A percentile compares a stretch with the other conserved stretches of the same genome.
Conservation (phyloP, 2,329 filamentous ascomycete genomes). For the Didymellaceae sp. region DNA sequence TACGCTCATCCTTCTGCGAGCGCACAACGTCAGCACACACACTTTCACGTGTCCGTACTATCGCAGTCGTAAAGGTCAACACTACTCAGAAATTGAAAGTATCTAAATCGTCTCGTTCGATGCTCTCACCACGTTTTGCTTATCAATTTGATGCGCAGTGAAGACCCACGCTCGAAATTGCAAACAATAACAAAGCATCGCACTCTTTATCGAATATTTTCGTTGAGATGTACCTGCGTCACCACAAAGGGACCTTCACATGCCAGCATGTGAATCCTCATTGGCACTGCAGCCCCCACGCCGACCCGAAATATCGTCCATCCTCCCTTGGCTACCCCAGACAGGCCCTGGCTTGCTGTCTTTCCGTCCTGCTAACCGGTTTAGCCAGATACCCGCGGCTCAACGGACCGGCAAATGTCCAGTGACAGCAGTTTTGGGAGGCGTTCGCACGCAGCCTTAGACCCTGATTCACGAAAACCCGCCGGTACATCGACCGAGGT, state of each 20-base stretch:
- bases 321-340: constrained; percentile 17
- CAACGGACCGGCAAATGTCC: constrained; percentile 19
- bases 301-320: constrained; percentile 6
- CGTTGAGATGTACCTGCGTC: constrained; percentile 20
- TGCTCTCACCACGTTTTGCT: background rate
- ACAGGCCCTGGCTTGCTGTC: background rate
- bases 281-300: constrained; percentile 1
- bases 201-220: background rate
- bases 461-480: constrained; percentile 20
- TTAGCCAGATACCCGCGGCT: constrained; percentile 17
- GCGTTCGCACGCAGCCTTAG: constrained; percentile 6
- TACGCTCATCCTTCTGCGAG: background rate
- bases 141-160: background rate
- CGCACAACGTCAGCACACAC: too few relatives aligned
- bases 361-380: constrained; percentile 7
- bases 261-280: constrained; percentile 17
- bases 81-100: too few relatives aligned
- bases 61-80: too few relatives aligned
- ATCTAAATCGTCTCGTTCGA: too few relatives aligned
- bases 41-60: too few relatives aligned
- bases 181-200: background rate
- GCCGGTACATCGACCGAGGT: constrained; percentile 16
- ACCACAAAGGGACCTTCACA: constrained; percentile 11
- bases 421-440: constrained; percentile 5
- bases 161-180: background rate